Evolutionary conservation across 169 alveolate genomes (phyloP).

Genomic region (Theileria orientalis): DNA sequence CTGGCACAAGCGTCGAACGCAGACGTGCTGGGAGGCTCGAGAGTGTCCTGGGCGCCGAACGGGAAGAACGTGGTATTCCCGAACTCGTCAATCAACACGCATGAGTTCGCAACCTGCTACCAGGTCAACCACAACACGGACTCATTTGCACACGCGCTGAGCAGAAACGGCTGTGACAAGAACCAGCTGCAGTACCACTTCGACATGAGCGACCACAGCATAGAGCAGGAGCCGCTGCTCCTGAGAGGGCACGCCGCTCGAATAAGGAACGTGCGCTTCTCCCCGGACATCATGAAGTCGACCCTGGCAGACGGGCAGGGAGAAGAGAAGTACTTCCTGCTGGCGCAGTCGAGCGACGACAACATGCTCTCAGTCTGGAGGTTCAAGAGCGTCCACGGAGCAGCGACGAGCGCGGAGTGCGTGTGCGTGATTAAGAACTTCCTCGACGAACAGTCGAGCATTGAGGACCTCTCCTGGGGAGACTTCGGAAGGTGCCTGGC

Average conservation of each 20-base stretch:
- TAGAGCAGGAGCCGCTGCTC: slow-evolving; percentile 39
- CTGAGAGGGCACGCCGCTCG: slow-evolving; percentile 53
- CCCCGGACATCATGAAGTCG: slow-evolving; percentile 47
- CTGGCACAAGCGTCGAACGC: slow-evolving; percentile 39
- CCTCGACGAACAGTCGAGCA: slow-evolving; percentile 57
- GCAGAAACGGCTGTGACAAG: background rate
- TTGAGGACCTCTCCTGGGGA: slow-evolving; percentile 68
- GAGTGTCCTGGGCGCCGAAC: slow-evolving; percentile 67
- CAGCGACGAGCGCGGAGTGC: slow-evolving; percentile 40
- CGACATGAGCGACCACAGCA: slow-evolving; percentile 43
- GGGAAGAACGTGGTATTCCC: slow-evolving; percentile 66
- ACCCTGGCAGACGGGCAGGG: slow-evolving; percentile 8
- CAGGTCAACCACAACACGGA: slow-evolving; percentile 45
- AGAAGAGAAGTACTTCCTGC: slow-evolving; percentile 12
- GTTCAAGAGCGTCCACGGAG: slow-evolving; percentile 7
- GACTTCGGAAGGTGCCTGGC: slow-evolving; percentile 63
- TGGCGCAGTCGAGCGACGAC: slow-evolving; percentile 66
- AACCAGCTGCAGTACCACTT: slow-evolving; percentile 31
- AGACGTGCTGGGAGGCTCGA: slow-evolving; percentile 63
- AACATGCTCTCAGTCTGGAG: slow-evolving; percentile 61
- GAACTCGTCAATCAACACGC: slow-evolving; percentile 16
- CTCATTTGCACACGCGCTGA: background rate
- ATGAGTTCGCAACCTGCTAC: slow-evolving; percentile 48
- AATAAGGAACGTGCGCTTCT: slow-evolving; percentile 58
- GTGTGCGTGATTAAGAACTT: slow-evolving; percentile 39